Evolutionary conservation across 139 green algal genomes (phyloP).

Genomic region (Chlamydomonas applanata): DNA sequence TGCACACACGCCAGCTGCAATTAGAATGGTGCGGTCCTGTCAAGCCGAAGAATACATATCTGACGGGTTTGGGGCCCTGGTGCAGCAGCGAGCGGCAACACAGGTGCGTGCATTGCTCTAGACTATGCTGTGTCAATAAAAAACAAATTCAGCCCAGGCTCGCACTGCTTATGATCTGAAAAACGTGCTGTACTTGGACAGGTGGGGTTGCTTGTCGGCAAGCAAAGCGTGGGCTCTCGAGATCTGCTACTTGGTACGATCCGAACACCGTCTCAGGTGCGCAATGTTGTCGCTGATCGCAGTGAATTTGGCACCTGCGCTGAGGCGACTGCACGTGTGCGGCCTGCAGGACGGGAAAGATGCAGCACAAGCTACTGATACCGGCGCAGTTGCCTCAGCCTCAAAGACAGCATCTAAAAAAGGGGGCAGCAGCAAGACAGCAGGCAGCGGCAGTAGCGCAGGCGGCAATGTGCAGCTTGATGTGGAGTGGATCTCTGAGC

Average conservation of each 20-base stretch:
- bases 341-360: constrained; percentile 17
- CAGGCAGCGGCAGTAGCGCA: not conserved
- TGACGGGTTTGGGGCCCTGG: too few species aligned
- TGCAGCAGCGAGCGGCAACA: too few species aligned
- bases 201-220: constrained; percentile 46
- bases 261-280: constrained; percentile 30
- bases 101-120: too few species aligned
- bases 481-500: constrained; percentile 54
- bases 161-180: not conserved
- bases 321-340: not conserved
- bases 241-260: constrained; percentile 34
- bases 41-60: too few species aligned
- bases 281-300: not conserved
- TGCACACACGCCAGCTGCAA: too few species aligned
- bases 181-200: constrained; percentile 9
- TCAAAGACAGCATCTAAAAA: constrained; percentile 1
- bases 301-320: not conserved
- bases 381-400: not conserved
- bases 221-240: constrained; percentile 28
- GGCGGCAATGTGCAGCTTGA: constrained; percentile 40
- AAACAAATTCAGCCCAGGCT: too few species aligned
- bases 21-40: too few species aligned
- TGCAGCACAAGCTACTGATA: not conserved
- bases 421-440: not conserved
- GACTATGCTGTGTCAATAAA: too few species aligned